phyloP scores from a whole-genome alignment of 345 rosid species.

The Hibiscus trionum region DNA sequence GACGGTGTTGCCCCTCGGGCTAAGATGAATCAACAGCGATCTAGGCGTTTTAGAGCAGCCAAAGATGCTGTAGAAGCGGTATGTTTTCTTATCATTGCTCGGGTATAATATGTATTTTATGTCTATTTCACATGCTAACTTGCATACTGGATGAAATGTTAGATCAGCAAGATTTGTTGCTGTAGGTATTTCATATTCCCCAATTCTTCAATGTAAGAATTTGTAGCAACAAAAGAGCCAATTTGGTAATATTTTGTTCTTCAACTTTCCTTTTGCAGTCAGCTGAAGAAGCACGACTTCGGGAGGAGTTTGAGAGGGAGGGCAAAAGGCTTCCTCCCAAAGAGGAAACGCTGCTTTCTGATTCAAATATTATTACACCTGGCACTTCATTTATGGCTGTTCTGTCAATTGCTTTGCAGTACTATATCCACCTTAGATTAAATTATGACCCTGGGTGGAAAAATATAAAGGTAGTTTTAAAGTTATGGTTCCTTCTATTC shows the following conservation, averaged over 20 bases:
- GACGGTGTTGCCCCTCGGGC: constrained; percentile 99
- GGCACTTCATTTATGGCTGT: constrained; percentile 92
- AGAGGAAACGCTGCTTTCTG: constrained; percentile 53
- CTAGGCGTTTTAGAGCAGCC: constrained; percentile 89
- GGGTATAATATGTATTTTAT: neutral
- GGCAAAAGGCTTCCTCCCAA: constrained; percentile 81
- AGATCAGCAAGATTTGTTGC: neutral
- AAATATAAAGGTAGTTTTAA: constrained; percentile 58
- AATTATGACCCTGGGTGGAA: constrained; percentile 97
- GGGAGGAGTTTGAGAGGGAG: constrained; percentile 76
- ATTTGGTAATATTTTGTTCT: neutral
- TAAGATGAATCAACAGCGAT: constrained; percentile 93
- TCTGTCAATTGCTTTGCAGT: constrained; percentile 75
- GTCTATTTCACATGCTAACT: neutral
- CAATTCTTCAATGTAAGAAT: neutral
- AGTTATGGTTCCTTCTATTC: neutral
- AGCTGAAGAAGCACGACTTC: constrained; percentile 72
- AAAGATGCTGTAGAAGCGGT: constrained; percentile 88
- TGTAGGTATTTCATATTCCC: neutral
- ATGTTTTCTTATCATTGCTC: constrained; percentile 23
- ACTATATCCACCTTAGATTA: constrained; percentile 71
- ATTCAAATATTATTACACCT: constrained; percentile 92
- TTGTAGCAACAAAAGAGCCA: neutral
- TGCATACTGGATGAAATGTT: neutral
- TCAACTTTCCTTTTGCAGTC: constrained; percentile 38